Evolutionary conservation across 2,329 filamentous ascomycete species (phyloP).

Genomic region (Paracoccidioides brasiliensis): DNA sequence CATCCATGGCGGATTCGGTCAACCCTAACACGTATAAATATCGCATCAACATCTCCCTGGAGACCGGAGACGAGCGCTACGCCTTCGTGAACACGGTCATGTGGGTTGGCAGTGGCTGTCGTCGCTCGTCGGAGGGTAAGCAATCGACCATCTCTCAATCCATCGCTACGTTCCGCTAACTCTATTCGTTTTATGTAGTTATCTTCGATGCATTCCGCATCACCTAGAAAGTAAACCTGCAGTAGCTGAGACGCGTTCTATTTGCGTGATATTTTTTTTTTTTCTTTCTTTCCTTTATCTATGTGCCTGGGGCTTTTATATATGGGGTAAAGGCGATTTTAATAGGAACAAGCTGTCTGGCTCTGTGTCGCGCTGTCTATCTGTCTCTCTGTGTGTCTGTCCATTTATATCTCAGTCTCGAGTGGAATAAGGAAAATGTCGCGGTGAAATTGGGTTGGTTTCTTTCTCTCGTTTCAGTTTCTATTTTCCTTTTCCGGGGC

Average conservation of each 20-base stretch:
- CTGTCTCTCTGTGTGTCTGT: not conserved
- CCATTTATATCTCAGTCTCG: too few relatives aligned
- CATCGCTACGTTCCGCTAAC: not conserved
- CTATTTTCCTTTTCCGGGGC: not conserved
- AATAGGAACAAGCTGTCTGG: not conserved
- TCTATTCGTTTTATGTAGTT: slow-evolving; percentile 13
- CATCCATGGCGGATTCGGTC: slow-evolving; percentile 31
- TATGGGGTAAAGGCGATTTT: not conserved
- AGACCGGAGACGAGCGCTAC: slow-evolving; percentile 39
- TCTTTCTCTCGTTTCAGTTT: not conserved
- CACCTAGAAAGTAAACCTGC: slow-evolving; percentile 14
- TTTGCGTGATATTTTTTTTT: not conserved
- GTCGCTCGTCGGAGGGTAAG: slow-evolving; percentile 34
- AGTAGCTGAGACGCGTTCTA: too few relatives aligned
- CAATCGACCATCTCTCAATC: not conserved
- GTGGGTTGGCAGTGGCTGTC: slow-evolving; percentile 39
- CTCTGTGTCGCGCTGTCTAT: not conserved
- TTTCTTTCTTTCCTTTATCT: too few relatives aligned
- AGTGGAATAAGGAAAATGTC: not conserved
- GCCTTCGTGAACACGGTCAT: slow-evolving; percentile 37
- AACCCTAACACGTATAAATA: slow-evolving; percentile 39
- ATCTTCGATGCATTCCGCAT: slow-evolving; percentile 28
- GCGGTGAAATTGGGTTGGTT: not conserved
- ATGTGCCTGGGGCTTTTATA: not conserved
- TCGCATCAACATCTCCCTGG: slow-evolving; percentile 35